These are phyloP conservation scores for sweet orange (Citrus sinensis) DNA, from an alignment of 345 rosid species.

Conservation along the genomic window DNA sequence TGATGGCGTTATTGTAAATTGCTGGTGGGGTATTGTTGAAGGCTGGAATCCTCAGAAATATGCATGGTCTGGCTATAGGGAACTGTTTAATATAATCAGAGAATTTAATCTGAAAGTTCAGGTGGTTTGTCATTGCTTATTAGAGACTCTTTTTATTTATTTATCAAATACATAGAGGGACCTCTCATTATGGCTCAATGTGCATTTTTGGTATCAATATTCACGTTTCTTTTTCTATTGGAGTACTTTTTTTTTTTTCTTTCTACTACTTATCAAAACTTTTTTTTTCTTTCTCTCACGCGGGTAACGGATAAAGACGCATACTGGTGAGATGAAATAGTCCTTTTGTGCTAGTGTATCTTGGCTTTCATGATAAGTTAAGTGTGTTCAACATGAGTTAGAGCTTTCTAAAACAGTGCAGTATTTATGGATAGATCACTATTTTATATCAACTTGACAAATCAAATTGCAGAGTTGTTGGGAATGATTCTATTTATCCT, in stretches of 20 bases:
- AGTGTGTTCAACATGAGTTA: not conserved
- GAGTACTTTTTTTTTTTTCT: not conserved
- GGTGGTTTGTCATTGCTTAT: slow-evolving; percentile 33
- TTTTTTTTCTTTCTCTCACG: not conserved
- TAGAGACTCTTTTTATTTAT: not conserved
- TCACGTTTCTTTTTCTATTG: not conserved
- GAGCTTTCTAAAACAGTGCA: not conserved
- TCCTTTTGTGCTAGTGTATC: not conserved
- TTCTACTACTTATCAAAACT: too few species aligned
- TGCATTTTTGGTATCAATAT: not conserved
- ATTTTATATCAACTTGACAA: not conserved
- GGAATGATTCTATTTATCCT: not conserved
- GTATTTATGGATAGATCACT: not conserved
- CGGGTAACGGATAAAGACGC: not conserved
- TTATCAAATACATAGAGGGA: not conserved
- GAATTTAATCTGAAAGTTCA: slow-evolving; percentile 86
- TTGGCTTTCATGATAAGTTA: not conserved
- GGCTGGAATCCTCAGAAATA: slow-evolving; percentile 92
- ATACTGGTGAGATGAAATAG: not conserved
- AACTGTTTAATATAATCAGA: slow-evolving; percentile 64
- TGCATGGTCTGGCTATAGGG: slow-evolving; percentile 91
- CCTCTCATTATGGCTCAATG: not conserved
- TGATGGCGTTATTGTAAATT: slow-evolving; percentile 78
- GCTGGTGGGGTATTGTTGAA: slow-evolving; percentile 99
- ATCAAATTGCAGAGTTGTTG: not conserved